Percentiles rank a stretch among this genome's conserved stretches.
phyloP scores from a whole-genome alignment of 2,329 filamentous ascomycete species.

The Fusarium secorum region DNA sequence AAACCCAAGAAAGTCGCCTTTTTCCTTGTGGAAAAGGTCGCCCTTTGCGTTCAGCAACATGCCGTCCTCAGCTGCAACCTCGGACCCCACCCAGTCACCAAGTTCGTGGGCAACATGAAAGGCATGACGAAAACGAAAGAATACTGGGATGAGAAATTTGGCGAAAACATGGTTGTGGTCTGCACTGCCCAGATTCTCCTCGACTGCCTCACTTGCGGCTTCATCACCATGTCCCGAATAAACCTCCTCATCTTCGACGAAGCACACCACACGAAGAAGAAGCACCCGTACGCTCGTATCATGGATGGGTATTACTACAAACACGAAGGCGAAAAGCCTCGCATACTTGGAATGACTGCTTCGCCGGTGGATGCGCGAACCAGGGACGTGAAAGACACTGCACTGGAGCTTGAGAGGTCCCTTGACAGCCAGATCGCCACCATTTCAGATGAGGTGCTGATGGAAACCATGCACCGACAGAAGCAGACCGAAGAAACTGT shows the following conservation, averaged over 20 bases:
- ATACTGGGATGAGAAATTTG: slow-evolving; percentile 62
- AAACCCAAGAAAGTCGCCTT: slow-evolving; percentile 74
- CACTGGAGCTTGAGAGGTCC: slow-evolving; percentile 75
- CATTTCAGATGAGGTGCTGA: slow-evolving; percentile 53
- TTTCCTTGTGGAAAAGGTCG: slow-evolving; percentile 90
- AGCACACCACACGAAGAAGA: slow-evolving; percentile 94
- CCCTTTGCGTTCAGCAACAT: slow-evolving; percentile 88
- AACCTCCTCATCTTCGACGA: slow-evolving; percentile 96
- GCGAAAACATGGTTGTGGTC: slow-evolving; percentile 81
- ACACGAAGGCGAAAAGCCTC: slow-evolving; percentile 64
- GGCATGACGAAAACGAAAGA: slow-evolving; percentile 50
- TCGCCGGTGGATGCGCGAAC: slow-evolving; percentile 88
- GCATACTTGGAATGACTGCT: slow-evolving; percentile 95
- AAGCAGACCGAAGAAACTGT: slow-evolving; percentile 60
- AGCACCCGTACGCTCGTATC: slow-evolving; percentile 88
- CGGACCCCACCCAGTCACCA: slow-evolving; percentile 71
- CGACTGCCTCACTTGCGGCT: slow-evolving; percentile 79
- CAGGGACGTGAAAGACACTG: slow-evolving; percentile 71
- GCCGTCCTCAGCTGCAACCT: slow-evolving; percentile 83
- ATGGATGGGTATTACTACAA: slow-evolving; percentile 84
- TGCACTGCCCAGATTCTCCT: slow-evolving; percentile 90
- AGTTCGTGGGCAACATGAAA: slow-evolving; percentile 76
- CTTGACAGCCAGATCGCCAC: slow-evolving; percentile 87
- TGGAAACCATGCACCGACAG: slow-evolving; percentile 32
- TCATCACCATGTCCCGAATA: slow-evolving; percentile 81